A percentile compares a stretch with the other conserved stretches of the same genome.
These are phyloP conservation scores for Hygrophoropsis aurantiaca DNA, from an alignment of 768 basidiomycete genomes.

Conservation along the genomic window DNA sequence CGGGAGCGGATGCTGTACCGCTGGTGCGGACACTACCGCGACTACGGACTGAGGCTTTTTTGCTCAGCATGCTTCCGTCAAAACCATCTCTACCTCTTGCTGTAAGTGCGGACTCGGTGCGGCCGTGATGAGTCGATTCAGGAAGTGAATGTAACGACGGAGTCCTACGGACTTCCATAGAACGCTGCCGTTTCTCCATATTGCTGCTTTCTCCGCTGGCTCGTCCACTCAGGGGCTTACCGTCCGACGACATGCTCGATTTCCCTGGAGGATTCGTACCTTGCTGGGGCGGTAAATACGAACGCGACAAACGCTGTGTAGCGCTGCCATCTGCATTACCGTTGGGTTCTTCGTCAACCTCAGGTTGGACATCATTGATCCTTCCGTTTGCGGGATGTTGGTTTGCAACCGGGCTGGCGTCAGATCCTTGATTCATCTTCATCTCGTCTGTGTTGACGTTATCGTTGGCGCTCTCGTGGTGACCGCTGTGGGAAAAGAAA, in stretches of 20 bases:
- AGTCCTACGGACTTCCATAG: neutral
- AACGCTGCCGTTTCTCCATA: neutral
- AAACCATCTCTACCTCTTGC: conserved; percentile 1
- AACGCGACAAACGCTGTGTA: neutral
- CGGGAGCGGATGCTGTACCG: conserved; percentile 4
- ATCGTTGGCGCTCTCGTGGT: neutral
- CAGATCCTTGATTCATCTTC: neutral
- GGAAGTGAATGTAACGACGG: conserved; percentile 27
- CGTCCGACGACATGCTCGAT: neutral
- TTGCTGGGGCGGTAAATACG: neutral
- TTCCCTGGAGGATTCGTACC: neutral
- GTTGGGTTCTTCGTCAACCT: neutral
- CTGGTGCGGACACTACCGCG: conserved; percentile 15
- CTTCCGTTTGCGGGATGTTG: neutral
- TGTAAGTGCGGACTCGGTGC: conserved; percentile 1
- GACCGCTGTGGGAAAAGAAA: neutral
- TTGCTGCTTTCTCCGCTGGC: neutral
- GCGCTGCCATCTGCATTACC: neutral
- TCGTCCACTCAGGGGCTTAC: neutral
- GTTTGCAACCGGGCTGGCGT: neutral
- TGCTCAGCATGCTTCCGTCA: conserved; percentile 6
- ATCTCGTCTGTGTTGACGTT: neutral
- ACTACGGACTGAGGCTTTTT: conserved; percentile 22
- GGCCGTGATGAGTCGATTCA: conserved; percentile 4
- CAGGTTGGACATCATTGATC: neutral